Evolutionary conservation across 2,329 filamentous ascomycete genomes (phyloP), one percentile per base, ranked within the genome.

Genomic region (Phaeophleospora eucalypticola): DNA sequence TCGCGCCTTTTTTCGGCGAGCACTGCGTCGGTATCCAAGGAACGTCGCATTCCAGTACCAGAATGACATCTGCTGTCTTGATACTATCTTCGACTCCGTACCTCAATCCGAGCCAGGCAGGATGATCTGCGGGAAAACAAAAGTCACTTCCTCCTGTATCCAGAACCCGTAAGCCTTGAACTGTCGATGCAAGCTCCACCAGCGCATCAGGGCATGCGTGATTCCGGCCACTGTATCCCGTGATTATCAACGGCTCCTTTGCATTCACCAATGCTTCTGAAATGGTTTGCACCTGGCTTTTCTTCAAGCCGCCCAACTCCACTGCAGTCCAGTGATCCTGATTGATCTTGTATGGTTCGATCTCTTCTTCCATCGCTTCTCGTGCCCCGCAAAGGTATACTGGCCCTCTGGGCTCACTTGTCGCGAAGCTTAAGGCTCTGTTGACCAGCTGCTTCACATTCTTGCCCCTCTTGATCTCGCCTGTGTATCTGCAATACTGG

Each of bases 381-480:
- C 89, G 75, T 1, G 87, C 84, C 1, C 85, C 87, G 46, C 78
- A 81, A 3, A 95, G 71, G 58, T 95, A 94, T 0, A 89, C 87
- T 0, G 89, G 89, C 0, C 89, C 89, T 52, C 83, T 78, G 0
- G 89, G 89, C 43, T 84, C 84, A 20, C 82, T 87, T 39, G 72
- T 85, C 0, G 89, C 87, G 61, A 93, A 94, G 57, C 88, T 87
- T 46, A 95, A 67, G 0, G 89, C 89, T 1, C 89, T 83, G 62
- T 89, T 89, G 50, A 95, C 86, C 70, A 94, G 83, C 71, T 95
- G 88, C 74, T 94, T 94, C 50, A 94, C 81, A 60, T 94, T 95
- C 62, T 80, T 80, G 14, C 87, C 88, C 2, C 85, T 84, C 71
- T 89, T 90, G 66, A 95, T 83, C 71, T 95, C 89, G 3, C 77